phyloP scores from a whole-genome alignment of 1,139 yeast species.

The Yamadazyma spencermartinsiae region DNA sequence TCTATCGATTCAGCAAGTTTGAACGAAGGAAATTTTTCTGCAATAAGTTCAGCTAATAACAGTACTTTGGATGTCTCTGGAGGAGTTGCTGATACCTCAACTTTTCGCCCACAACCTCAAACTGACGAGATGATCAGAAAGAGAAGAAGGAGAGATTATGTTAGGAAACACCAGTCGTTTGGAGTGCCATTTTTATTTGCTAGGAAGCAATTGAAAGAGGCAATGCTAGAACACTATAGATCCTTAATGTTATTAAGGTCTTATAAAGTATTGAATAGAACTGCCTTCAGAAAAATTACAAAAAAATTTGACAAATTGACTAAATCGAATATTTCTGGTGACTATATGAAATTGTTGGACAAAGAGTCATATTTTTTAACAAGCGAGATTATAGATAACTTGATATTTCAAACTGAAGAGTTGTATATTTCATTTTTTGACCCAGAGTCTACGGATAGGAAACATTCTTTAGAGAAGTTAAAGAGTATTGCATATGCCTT shows the following conservation, averaged over 20 bases:
- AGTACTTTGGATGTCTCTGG: slow-evolving; percentile 1
- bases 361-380: slow-evolving; percentile 57
- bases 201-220: slow-evolving; percentile 70
- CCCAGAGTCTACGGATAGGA: slow-evolving; percentile 61
- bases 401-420: slow-evolving; percentile 65
- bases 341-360: slow-evolving; percentile 62
- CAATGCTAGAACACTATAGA: slow-evolving; percentile 77
- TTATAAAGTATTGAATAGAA: slow-evolving; percentile 73
- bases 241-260: slow-evolving; percentile 76
- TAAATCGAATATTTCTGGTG: slow-evolving; percentile 44
- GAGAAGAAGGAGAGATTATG: slow-evolving; percentile 33
- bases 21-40: background rate
- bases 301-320: slow-evolving; percentile 87
- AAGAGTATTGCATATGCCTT: slow-evolving; percentile 50
- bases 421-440: slow-evolving; percentile 69
- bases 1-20: slow-evolving; percentile 21
- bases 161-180: slow-evolving; percentile 27
- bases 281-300: slow-evolving; percentile 85
- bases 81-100: background rate
- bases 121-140: slow-evolving; percentile 21
- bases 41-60: background rate
- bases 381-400: slow-evolving; percentile 65
- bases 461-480: slow-evolving; percentile 71
- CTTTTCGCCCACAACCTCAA: slow-evolving; percentile 6
- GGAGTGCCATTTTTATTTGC: slow-evolving; percentile 73